Evolutionary conservation across 352 stramenopile genomes (phyloP), one percentile per base, ranked within the genome.

Genomic region (Pythium myriotylum): DNA sequence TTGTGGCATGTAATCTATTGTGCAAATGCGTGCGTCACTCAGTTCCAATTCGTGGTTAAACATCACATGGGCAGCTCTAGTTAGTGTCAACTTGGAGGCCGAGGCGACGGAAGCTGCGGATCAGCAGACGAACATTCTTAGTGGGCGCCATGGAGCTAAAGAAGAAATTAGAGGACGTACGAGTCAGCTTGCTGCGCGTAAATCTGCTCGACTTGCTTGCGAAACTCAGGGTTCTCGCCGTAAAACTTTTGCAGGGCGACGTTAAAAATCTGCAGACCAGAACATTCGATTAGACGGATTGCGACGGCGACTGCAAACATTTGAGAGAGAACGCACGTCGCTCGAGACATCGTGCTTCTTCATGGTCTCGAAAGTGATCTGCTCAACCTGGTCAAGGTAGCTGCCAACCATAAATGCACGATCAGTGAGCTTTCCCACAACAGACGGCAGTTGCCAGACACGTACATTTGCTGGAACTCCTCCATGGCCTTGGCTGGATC

Each of bases 391-490:
- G 55, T 91, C 84, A 19, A 92, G 52, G 53, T 89, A 79, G 35
- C 71, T 79, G 22, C 32, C 26, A 42, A 45, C 29, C 8, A 16
- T 14, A 29, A 16, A 53, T n/a, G n/a, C n/a, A 3, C 26, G 4
- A 49, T 27, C 3, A 63, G 27, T 14, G 39, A 59, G 22, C 39
- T 50, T 23, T 14, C 26, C 32, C 6, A 33, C 8, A 5, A 24
- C 9, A 17, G 4, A 39, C 5, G 23, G 14, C 24, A 24, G 14
- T 4, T 40, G 2, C 13, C 26, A 17, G 24, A 26, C 14, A 56
- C 67, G 59, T 67, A 92, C 65, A 92, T 58, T 63, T 78, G 62
- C 73, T 89, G 80, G 65, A 90, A 92, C 52, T 91, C 84, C 37
- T 90, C 74, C 81, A 92, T 88, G 19, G 83, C 84, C 48, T 86